Percentiles rank a stretch among this genome's conserved stretches.
Evolutionary conservation across 2,329 filamentous ascomycete species (phyloP).

Genomic region (Colletotrichum sp.): DNA sequence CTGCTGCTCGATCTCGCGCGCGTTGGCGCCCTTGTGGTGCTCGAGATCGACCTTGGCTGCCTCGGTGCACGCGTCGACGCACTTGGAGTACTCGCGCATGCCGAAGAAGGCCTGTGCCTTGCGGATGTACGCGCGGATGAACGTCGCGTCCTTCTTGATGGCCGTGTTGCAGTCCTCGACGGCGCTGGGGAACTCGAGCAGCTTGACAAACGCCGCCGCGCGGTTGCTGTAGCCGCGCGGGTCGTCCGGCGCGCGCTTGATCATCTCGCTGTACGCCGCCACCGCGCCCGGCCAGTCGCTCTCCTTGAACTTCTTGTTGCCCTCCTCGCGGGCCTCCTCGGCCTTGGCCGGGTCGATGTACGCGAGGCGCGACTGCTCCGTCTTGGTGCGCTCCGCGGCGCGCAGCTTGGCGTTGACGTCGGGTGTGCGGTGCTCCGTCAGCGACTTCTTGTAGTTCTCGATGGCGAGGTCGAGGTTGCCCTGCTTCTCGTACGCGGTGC

Average conservation of each 20-base stretch:
- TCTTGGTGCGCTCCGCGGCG: constrained; percentile 85
- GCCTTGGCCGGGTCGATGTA: constrained; percentile 93
- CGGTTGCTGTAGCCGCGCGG: constrained; percentile 97
- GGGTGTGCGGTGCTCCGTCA: constrained; percentile 95
- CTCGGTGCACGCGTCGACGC: constrained; percentile 85
- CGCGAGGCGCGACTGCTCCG: constrained; percentile 73
- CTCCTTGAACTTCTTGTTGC: constrained; percentile 97
- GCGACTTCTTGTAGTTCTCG: constrained; percentile 88
- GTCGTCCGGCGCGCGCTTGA: constrained; percentile 91
- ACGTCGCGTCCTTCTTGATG: constrained; percentile 88
- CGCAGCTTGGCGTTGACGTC: constrained; percentile 94
- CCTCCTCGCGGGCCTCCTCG: constrained; percentile 92
- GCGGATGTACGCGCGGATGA: constrained; percentile 94
- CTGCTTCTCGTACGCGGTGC: constrained; percentile 89
- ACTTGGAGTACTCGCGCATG: constrained; percentile 98
- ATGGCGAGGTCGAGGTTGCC: constrained; percentile 82
- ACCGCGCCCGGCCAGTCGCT: constrained; percentile 95
- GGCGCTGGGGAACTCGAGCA: constrained; percentile 93
- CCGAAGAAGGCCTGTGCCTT: constrained; percentile 95
- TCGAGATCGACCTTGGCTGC: constrained; percentile 78
- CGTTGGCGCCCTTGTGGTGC: constrained; percentile 73
- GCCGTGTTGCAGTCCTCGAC: constrained; percentile 91
- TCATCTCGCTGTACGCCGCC: constrained; percentile 94
- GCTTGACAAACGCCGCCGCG: constrained; percentile 94
- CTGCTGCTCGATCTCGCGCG: constrained; percentile 90